Conservation (phyloP, 140 eudicot genomes). For the Cichorium intybus region DNA sequence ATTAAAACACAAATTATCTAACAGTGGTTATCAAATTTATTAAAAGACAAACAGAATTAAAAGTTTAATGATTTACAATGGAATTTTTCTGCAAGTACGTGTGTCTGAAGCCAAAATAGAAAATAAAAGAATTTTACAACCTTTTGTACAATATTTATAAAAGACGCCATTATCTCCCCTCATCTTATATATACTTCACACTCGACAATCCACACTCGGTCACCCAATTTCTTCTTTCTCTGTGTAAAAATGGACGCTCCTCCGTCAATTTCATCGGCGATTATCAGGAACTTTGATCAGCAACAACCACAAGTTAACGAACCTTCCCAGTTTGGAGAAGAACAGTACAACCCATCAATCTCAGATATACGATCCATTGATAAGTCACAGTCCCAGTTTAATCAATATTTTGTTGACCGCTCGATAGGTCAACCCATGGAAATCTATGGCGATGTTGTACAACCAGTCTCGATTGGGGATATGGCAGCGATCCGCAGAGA, state of each 20-base stretch:
- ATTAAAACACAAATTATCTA: too few relatives aligned
- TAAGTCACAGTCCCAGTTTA: neutral
- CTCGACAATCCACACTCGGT: too few relatives aligned
- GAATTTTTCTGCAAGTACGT: too few relatives aligned
- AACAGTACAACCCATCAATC: constrained; percentile 1
- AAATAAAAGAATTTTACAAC: too few relatives aligned
- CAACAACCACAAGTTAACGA: neutral
- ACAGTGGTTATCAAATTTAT: too few relatives aligned
- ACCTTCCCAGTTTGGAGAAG: neutral
- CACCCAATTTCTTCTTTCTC: neutral
- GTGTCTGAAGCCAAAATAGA: too few relatives aligned
- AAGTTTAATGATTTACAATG: too few relatives aligned
- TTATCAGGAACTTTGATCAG: neutral
- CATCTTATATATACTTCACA: neutral
- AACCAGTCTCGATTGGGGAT: constrained; percentile 2
- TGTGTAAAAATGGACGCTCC: neutral
- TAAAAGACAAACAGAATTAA: too few relatives aligned
- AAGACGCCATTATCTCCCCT: neutral
- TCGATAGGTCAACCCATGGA: neutral
- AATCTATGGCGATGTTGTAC: neutral
- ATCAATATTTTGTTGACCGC: neutral
- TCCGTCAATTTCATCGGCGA: neutral
- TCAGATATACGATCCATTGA: neutral
- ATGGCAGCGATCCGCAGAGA: neutral
- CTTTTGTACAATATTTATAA: too few relatives aligned